A percentile compares a stretch with the other conserved stretches of the same genome.
Conservation (phyloP, 345 rosid genomes). For the Eucalyptus albens region DNA sequence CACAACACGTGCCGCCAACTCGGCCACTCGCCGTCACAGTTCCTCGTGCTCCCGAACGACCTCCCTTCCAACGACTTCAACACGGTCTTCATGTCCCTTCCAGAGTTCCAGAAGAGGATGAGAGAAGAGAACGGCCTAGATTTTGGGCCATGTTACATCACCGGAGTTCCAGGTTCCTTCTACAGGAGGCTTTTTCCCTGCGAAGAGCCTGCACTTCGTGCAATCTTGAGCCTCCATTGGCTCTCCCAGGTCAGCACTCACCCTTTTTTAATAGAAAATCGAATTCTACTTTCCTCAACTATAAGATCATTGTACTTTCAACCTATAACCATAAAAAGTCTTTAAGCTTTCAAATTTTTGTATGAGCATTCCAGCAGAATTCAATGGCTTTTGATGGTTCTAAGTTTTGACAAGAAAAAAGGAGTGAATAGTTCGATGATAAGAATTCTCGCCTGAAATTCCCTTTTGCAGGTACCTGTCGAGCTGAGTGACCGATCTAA, state of each 20-base stretch:
- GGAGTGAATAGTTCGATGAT: neutral
- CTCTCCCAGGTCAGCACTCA: constrained; percentile 25
- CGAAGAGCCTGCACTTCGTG: constrained; percentile 17
- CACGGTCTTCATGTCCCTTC: constrained; percentile 17
- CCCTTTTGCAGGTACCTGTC: constrained; percentile 14
- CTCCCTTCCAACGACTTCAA: constrained; percentile 31
- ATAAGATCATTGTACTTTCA: neutral
- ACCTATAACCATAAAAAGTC: neutral
- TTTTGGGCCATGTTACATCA: constrained; percentile 9
- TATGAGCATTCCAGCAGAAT: neutral
- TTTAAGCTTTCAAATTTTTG: neutral
- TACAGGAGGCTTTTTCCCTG: constrained; percentile 29
- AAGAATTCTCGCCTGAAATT: neutral
- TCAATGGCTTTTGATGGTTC: neutral
- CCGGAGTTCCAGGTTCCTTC: constrained; percentile 30
- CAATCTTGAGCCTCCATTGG: constrained; percentile 37
- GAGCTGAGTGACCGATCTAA: constrained; percentile 1
- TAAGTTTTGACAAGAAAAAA: neutral
- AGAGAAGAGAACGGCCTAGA: constrained; percentile 8
- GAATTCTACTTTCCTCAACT: neutral
- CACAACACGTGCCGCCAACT: neutral
- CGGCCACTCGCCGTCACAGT: constrained; percentile 2
- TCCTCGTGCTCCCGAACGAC: constrained; percentile 18
- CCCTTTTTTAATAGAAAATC: neutral
- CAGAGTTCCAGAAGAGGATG: constrained; percentile 10